Percentiles rank a stretch among this genome's conserved stretches.
These are phyloP conservation scores for Cladophialophora exuberans DNA, from an alignment of 2,329 filamentous ascomycete species.

Conservation along the genomic window DNA sequence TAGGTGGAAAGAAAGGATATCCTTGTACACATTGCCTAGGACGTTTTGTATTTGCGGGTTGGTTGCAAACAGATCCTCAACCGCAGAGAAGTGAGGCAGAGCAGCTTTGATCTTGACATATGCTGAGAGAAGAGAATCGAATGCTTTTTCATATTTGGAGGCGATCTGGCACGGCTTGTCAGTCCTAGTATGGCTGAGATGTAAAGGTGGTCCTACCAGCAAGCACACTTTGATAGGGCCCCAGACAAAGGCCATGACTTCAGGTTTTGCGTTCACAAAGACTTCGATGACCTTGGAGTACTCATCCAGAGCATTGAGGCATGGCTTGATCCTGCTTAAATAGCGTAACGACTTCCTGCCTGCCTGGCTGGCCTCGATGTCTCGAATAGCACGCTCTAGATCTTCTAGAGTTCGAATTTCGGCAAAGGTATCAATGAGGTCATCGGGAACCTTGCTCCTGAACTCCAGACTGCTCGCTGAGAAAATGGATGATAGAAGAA, in stretches of 20 bases:
- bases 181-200: not conserved
- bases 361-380: not conserved
- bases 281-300: not conserved
- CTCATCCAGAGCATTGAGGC: not conserved
- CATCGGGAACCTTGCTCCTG: not conserved
- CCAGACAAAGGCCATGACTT: conserved; percentile 2
- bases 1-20: not conserved
- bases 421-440: not conserved
- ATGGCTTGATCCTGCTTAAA: conserved; percentile 7
- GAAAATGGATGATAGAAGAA: conserved; percentile 1
- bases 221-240: not conserved
- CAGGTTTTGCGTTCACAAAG: conserved; percentile 5
- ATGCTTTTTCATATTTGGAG: not conserved
- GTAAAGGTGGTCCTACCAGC: not conserved
- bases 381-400: conserved; percentile 3
- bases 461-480: not conserved
- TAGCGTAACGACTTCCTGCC: not conserved
- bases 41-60: not conserved
- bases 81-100: not conserved
- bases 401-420: not conserved
- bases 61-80: not conserved
- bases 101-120: not conserved
- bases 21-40: not conserved
- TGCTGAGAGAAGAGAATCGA: not conserved
- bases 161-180: not conserved